These are phyloP conservation scores for Periconia digitata DNA, from an alignment of 2,329 filamentous ascomycete genomes.

Conservation along the genomic window DNA sequence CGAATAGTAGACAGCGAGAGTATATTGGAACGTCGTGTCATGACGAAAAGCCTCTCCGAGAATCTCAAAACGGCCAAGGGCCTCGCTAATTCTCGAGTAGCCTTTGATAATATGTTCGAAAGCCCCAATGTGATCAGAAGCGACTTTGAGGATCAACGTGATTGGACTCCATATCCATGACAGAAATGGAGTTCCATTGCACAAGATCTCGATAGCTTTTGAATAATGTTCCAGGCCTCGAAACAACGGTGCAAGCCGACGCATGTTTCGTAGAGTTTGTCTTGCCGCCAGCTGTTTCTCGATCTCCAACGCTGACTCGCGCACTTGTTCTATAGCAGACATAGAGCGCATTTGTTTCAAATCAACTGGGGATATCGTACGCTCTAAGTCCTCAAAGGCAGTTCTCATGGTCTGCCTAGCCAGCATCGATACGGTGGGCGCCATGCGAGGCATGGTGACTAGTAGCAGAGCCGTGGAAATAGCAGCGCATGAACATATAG, in stretches of 20 bases:
- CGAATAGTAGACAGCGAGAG: slow-evolving; percentile 48
- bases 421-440: slow-evolving; percentile 3
- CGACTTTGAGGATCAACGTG: slow-evolving; percentile 17
- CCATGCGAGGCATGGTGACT: slow-evolving; percentile 6
- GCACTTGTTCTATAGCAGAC: slow-evolving; percentile 44
- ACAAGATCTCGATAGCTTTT: slow-evolving; percentile 46
- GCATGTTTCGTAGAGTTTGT: slow-evolving; percentile 47
- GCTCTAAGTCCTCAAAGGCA: slow-evolving; percentile 24
- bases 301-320: slow-evolving; percentile 40
- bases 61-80: slow-evolving; percentile 43
- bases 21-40: slow-evolving; percentile 43
- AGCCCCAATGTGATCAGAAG: slow-evolving; percentile 41
- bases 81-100: slow-evolving; percentile 39
- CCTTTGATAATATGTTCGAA: slow-evolving; percentile 39
- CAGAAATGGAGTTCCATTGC: slow-evolving; percentile 52
- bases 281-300: slow-evolving; percentile 45
- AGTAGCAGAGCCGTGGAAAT: neutral
- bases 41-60: slow-evolving; percentile 33
- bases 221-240: slow-evolving; percentile 47
- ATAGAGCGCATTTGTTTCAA: slow-evolving; percentile 25
- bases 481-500: neutral
- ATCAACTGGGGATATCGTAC: slow-evolving; percentile 9
- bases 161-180: slow-evolving; percentile 46
- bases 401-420: slow-evolving; percentile 27
- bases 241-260: slow-evolving; percentile 48